A percentile compares a stretch with the other conserved stretches of the same genome.
phyloP scores from a whole-genome alignment of 106 monocot genomes.

The Gastrodia elata region DNA sequence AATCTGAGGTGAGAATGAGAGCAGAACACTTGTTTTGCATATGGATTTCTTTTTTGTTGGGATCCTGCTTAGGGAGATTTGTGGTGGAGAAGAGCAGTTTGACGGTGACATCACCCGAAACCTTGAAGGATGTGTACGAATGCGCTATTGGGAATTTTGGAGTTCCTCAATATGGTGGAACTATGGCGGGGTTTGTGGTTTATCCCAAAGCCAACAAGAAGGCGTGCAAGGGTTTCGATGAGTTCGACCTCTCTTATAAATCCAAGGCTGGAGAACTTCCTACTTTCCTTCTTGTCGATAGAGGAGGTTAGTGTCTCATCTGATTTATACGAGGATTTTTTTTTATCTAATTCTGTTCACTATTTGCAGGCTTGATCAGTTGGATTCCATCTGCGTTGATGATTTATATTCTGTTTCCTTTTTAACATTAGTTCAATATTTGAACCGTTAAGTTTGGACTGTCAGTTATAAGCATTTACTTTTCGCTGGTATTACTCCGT shows the following conservation, averaged over 20 bases:
- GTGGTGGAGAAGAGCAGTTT: slow-evolving; percentile 75
- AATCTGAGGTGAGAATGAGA: slow-evolving; percentile 12
- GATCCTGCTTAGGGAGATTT: slow-evolving; percentile 19
- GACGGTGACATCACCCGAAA: slow-evolving; percentile 58
- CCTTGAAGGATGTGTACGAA: slow-evolving; percentile 48
- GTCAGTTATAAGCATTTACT: too few species aligned
- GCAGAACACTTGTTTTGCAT: slow-evolving; percentile 7
- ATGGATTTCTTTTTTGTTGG: slow-evolving; percentile 26
- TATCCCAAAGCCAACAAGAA: slow-evolving; percentile 54
- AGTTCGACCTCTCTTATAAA: slow-evolving; percentile 43
- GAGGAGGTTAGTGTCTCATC: slow-evolving; percentile 77
- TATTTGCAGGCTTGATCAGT: too few species aligned
- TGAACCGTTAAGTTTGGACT: too few species aligned
- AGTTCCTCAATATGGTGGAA: slow-evolving; percentile 67
- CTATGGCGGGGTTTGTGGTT: slow-evolving; percentile 55
- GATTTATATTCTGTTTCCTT: too few species aligned
- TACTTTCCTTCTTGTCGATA: slow-evolving; percentile 56
- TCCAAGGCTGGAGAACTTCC: slow-evolving; percentile 56
- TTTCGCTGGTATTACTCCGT: too few species aligned
- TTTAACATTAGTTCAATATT: too few species aligned
- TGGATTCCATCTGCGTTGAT: too few species aligned
- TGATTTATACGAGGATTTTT: too few species aligned
- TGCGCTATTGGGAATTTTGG: slow-evolving; percentile 76
- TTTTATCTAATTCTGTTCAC: too few species aligned
- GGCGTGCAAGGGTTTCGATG: slow-evolving; percentile 45